These are phyloP conservation scores for Lactifluus volemus DNA, from an alignment of 768 basidiomycete species.

Conservation along the genomic window DNA sequence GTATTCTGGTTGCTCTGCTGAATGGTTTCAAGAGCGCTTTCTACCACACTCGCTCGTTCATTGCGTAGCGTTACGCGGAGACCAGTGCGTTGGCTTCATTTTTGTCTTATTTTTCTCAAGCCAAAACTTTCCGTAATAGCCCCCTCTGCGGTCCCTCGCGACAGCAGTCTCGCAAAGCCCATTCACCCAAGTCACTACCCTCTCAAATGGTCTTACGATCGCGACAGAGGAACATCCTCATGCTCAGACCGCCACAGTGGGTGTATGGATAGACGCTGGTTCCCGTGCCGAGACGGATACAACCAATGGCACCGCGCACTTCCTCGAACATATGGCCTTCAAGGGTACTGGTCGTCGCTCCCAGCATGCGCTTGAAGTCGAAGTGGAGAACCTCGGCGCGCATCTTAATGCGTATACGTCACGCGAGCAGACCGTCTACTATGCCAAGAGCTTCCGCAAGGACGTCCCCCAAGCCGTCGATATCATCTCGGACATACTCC, in stretches of 20 bases:
- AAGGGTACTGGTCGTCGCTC: conserved; percentile 86
- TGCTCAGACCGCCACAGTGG: conserved; percentile 96
- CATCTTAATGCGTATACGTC: conserved; percentile 98
- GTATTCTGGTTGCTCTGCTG: conserved; percentile 23
- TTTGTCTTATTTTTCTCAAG: conserved; percentile 1
- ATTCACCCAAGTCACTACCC: conserved; percentile 83
- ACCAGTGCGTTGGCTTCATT: neutral
- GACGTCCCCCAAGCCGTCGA: conserved; percentile 87
- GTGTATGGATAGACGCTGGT: conserved; percentile 98
- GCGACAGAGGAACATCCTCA: conserved; percentile 87
- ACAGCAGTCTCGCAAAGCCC: conserved; percentile 62
- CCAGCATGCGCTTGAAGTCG: conserved; percentile 87
- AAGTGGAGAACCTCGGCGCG: conserved; percentile 96
- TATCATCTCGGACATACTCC: conserved; percentile 96
- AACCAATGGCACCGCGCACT: conserved; percentile 95
- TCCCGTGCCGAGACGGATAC: conserved; percentile 92
- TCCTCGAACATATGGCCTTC: conserved; percentile 98
- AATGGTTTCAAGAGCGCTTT: conserved; percentile 33
- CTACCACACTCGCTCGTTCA: conserved; percentile 14
- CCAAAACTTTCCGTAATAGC: conserved; percentile 26
- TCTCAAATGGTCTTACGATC: conserved; percentile 91
- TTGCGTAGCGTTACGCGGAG: conserved; percentile 12
- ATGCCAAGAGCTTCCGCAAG: conserved; percentile 96
- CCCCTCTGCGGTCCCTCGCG: conserved; percentile 61
- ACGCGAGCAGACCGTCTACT: conserved; percentile 98